Conservation (phyloP, 148 eudicot genomes). For the Vaccinium macrocarpon region DNA sequence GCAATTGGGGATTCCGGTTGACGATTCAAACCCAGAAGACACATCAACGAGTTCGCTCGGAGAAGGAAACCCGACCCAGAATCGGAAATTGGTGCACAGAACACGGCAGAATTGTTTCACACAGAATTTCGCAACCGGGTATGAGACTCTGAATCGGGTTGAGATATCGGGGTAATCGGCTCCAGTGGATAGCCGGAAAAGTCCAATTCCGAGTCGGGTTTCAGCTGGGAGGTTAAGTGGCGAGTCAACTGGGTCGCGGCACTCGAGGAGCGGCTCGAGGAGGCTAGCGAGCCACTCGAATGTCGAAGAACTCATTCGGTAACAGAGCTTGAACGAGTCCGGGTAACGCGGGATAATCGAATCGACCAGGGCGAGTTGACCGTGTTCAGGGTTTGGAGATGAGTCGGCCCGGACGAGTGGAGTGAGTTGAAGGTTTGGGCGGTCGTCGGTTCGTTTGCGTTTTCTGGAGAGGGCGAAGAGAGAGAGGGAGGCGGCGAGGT, state of each 20-base stretch:
- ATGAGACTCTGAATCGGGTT: slow-evolving; percentile 51
- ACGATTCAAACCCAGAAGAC: slow-evolving; percentile 34
- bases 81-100: slow-evolving; percentile 75
- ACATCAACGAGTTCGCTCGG: slow-evolving; percentile 42
- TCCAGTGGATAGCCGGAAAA: slow-evolving; percentile 66
- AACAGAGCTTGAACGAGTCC: slow-evolving; percentile 46
- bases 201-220: slow-evolving; percentile 68
- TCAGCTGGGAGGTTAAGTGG: slow-evolving; percentile 49
- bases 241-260: slow-evolving; percentile 70
- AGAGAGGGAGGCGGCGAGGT: slow-evolving; percentile 37
- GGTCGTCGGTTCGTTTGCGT: slow-evolving; percentile 38
- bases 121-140: slow-evolving; percentile 51
- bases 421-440: slow-evolving; percentile 18
- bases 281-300: slow-evolving; percentile 78
- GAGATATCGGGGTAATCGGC: slow-evolving; percentile 57
- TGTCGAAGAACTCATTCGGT: slow-evolving; percentile 59
- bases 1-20: slow-evolving; percentile 67
- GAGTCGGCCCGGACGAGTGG: slow-evolving; percentile 39
- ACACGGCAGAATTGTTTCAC: slow-evolving; percentile 76
- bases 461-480: slow-evolving; percentile 38
- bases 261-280: slow-evolving; percentile 81
- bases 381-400: slow-evolving; percentile 17
- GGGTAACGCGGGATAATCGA: slow-evolving; percentile 39
- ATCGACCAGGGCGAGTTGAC: slow-evolving; percentile 33
- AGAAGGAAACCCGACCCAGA: slow-evolving; percentile 80